Percentiles rank a stretch among this genome's conserved stretches.
These are phyloP conservation scores for Trifolium repens DNA, from an alignment of 306 rosid species.

Conservation along the genomic window DNA sequence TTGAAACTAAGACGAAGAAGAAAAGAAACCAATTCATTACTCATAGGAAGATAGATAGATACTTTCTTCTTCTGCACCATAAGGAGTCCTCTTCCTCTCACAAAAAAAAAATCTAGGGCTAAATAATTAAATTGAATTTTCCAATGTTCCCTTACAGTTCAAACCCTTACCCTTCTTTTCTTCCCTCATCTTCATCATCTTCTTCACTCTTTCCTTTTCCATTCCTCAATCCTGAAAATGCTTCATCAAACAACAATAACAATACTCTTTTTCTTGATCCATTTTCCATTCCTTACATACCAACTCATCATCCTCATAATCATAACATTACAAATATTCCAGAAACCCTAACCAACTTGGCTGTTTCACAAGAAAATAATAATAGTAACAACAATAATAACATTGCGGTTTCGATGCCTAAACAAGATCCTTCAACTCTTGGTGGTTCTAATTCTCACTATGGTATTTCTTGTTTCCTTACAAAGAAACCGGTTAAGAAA, in stretches of 20 bases:
- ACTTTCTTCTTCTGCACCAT: constrained; percentile 27
- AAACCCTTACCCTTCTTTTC: constrained; percentile 61
- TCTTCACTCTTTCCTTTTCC: constrained; percentile 48
- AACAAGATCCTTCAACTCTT: constrained; percentile 26
- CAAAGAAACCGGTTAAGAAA: constrained; percentile 57
- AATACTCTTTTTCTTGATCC: constrained; percentile 49
- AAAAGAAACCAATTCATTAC: constrained; percentile 26
- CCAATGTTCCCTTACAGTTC: constrained; percentile 63
- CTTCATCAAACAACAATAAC: constrained; percentile 29
- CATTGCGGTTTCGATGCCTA: constrained; percentile 29
- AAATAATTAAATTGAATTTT: constrained; percentile 3
- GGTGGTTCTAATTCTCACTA: constrained; percentile 9
- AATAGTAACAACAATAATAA: background rate
- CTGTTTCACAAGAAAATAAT: constrained; percentile 36
- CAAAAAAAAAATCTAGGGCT: constrained; percentile 47
- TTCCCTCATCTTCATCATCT: constrained; percentile 44
- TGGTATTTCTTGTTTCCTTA: constrained; percentile 43
- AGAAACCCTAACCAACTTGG: constrained; percentile 44
- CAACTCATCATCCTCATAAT: constrained; percentile 25
- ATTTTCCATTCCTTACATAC: constrained; percentile 48
- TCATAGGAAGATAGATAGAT: constrained; percentile 43
- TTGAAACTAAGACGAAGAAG: background rate
- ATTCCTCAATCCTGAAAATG: constrained; percentile 42
- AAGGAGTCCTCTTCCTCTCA: constrained; percentile 37
- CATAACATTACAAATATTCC: constrained; percentile 34